Percentiles rank a stretch among this genome's conserved stretches.
Conservation (phyloP, 208 protist species). For the Wallacemonas sp. region DNA sequence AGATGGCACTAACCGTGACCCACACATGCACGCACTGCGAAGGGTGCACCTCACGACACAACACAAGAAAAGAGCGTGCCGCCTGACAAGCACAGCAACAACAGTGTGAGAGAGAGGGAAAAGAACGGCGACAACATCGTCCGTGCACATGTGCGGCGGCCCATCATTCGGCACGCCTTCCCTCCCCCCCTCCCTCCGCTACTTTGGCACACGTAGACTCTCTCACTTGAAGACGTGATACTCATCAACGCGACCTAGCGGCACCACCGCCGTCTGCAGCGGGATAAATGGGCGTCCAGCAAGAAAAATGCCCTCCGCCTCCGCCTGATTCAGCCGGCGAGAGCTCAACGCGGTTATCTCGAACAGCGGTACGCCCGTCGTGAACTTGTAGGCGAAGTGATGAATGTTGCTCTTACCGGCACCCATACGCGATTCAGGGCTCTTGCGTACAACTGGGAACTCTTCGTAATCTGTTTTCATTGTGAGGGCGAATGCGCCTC, state of each 20-base stretch:
- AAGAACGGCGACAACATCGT: not conserved
- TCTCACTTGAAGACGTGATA: constrained; percentile 88
- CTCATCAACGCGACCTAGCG: constrained; percentile 88
- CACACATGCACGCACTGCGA: too few species aligned
- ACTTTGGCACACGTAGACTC: not conserved
- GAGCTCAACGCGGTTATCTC: constrained; percentile 71
- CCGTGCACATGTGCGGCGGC: too few species aligned
- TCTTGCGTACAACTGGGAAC: constrained; percentile 88
- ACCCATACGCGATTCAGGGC: constrained; percentile 88
- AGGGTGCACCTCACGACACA: too few species aligned
- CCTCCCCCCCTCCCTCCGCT: too few species aligned
- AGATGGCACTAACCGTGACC: too few species aligned
- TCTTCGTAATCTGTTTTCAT: constrained; percentile 92
- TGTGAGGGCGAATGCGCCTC: constrained; percentile 75
- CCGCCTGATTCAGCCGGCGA: constrained; percentile 76
- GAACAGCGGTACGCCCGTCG: constrained; percentile 85
- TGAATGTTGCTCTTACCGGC: constrained; percentile 90
- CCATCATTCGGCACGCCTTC: too few species aligned
- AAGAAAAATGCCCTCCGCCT: constrained; percentile 89
- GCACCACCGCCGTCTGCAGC: constrained; percentile 86
- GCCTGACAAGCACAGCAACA: too few species aligned
- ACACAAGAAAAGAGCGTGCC: too few species aligned
- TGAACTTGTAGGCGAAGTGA: constrained; percentile 92
- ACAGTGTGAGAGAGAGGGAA: too few species aligned
- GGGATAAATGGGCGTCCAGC: constrained; percentile 80